Percentiles rank a stretch among this genome's conserved stretches.
Conservation (phyloP, 805 yeast species). For the Myxozyma udenii region DNA sequence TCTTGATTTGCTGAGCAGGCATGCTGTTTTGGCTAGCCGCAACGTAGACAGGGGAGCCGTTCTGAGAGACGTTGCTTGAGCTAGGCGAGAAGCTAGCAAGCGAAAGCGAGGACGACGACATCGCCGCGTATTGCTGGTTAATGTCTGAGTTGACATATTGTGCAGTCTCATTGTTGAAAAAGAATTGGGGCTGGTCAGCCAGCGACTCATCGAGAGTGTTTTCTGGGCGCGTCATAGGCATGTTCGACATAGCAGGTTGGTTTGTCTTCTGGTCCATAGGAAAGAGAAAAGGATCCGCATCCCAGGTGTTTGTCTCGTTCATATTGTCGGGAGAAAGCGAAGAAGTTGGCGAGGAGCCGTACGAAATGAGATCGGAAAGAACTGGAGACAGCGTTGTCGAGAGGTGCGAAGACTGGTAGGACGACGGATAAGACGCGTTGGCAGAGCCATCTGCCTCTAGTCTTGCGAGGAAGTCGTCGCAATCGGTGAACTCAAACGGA, state of each 20-base stretch:
- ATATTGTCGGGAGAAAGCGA: conserved; percentile 12
- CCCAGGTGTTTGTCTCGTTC: conserved; percentile 9
- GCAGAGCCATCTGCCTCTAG: conserved; percentile 28
- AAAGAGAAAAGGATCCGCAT: conserved; percentile 20
- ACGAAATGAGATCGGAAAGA: conserved; percentile 22
- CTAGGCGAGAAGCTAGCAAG: conserved; percentile 12
- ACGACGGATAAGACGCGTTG: conserved; percentile 17
- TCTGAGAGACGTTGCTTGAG: conserved; percentile 3
- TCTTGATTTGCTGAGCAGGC: not conserved
- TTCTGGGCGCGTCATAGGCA: not conserved
- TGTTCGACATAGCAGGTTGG: not conserved
- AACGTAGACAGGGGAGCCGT: not conserved
- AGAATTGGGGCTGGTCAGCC: conserved; percentile 2
- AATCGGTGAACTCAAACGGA: conserved; percentile 31
- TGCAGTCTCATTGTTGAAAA: conserved; percentile 2
- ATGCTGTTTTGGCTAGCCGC: no score
- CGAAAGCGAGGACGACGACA: conserved; percentile 19
- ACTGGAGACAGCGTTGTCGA: conserved; percentile 4
- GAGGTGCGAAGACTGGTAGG: conserved; percentile 12
- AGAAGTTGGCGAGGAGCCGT: conserved; percentile 28
- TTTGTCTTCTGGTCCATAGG: conserved; percentile 12
- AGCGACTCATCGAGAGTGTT: conserved; percentile 3
- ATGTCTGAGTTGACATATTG: conserved; percentile 2
- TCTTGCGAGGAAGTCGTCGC: conserved; percentile 32
- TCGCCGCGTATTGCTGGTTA: not conserved